These are phyloP conservation scores for Sabuloglossum arenarium DNA, from an alignment of 495 filamentous ascomycete species.

Conservation along the genomic window DNA sequence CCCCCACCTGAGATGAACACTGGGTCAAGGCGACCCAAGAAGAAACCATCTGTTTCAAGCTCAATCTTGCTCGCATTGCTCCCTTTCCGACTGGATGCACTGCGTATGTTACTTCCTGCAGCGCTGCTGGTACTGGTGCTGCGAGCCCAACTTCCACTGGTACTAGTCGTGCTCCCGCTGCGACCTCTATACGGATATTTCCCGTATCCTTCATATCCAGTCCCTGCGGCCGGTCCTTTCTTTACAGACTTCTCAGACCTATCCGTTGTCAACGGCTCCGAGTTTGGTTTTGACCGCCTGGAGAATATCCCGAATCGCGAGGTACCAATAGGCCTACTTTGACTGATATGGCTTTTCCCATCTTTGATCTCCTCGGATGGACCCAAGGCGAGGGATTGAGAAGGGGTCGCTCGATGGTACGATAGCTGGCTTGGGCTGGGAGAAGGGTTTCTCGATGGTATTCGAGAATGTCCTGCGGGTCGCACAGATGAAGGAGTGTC, in stretches of 20 bases:
- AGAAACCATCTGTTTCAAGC: conserved; percentile 40
- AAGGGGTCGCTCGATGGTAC: conserved; percentile 3
- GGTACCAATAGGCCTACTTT: not conserved
- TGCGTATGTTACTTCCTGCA: conserved; percentile 23
- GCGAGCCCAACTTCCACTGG: conserved; percentile 22
- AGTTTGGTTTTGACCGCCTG: conserved; percentile 45
- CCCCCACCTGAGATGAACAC: conserved; percentile 73
- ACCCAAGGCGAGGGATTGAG: not conserved
- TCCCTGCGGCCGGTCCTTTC: conserved; percentile 80
- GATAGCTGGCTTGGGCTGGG: conserved; percentile 17
- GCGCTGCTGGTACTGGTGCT: conserved; percentile 20
- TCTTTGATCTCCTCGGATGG: conserved; percentile 13
- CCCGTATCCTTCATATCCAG: conserved; percentile 91
- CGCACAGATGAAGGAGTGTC: conserved; percentile 12
- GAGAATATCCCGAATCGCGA: conserved; percentile 57
- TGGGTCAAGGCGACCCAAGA: conserved; percentile 62
- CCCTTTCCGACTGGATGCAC: conserved; percentile 26
- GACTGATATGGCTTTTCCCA: conserved; percentile 18
- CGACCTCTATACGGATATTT: conserved; percentile 42
- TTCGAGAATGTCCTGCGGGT: conserved; percentile 18
- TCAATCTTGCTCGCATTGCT: conserved; percentile 31
- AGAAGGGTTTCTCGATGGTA: conserved; percentile 23
- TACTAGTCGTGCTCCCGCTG: conserved; percentile 31
- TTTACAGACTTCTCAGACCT: conserved; percentile 33
- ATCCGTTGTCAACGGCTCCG: conserved; percentile 27